Percentiles rank a stretch among this genome's conserved stretches.
Conservation (phyloP, 139 green algal genomes). For the Coelastrella sp. region DNA sequence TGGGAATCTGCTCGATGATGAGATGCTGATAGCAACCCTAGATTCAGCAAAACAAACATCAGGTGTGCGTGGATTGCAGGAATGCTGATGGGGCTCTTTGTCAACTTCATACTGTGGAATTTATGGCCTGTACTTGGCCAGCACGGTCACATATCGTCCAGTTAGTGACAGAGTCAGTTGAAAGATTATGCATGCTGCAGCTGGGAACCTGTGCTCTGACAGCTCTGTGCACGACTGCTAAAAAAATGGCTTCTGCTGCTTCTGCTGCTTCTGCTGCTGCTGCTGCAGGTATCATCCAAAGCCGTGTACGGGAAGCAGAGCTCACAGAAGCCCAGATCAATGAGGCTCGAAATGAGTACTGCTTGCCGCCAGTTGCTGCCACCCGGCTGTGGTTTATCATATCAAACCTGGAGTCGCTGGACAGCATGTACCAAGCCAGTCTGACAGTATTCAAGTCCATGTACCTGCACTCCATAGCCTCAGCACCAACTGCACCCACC, state of each 20-base stretch:
- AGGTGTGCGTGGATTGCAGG: neutral
- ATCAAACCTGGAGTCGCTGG: constrained; percentile 78
- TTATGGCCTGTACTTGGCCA: too few species aligned
- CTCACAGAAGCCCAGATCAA: constrained; percentile 85
- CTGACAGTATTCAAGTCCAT: constrained; percentile 78
- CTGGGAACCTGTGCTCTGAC: too few species aligned
- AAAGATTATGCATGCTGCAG: too few species aligned
- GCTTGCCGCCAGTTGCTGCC: constrained; percentile 70
- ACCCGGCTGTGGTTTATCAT: constrained; percentile 87
- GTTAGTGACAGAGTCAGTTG: too few species aligned
- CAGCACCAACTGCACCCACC: constrained; percentile 23
- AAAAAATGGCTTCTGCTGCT: too few species aligned
- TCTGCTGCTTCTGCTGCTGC: too few species aligned
- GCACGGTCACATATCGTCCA: too few species aligned
- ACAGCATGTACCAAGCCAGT: constrained; percentile 85
- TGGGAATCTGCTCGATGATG: constrained; percentile 89
- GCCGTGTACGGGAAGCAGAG: constrained; percentile 84
- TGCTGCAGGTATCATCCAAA: constrained; percentile 51
- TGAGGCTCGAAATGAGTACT: constrained; percentile 80
- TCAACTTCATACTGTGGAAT: neutral
- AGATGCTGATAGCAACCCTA: constrained; percentile 87
- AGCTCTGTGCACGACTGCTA: too few species aligned
- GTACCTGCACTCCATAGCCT: constrained; percentile 82
- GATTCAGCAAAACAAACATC: constrained; percentile 83
- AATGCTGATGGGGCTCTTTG: neutral